Percentiles rank a stretch among this genome's conserved stretches.
Conservation (phyloP, 2,329 filamentous ascomycete species). For the Xylaria sp. region DNA sequence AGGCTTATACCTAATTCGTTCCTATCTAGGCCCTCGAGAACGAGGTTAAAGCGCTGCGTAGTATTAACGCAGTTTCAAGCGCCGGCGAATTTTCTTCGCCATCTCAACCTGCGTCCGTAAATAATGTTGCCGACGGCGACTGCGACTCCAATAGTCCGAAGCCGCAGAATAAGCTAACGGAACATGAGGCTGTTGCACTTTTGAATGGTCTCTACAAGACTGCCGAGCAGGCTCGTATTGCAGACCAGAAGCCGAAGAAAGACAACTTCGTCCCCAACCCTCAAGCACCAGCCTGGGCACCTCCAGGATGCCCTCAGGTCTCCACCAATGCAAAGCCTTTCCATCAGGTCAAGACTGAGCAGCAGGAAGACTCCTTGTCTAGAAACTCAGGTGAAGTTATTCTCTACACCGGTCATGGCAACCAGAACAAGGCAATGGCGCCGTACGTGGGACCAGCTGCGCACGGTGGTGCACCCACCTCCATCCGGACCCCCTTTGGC, state of each 20-base stretch:
- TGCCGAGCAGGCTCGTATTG: conserved; percentile 1
- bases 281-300: conserved; percentile 40
- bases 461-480: conserved; percentile 11
- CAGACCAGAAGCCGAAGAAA: conserved; percentile 8
- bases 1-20: conserved; percentile 14
- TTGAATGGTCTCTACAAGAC: conserved; percentile 14
- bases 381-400: conserved; percentile 32
- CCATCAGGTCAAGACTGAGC: neutral
- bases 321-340: neutral
- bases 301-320: conserved; percentile 2
- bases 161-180: neutral
- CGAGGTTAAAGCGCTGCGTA: conserved; percentile 31
- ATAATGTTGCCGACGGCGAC: conserved; percentile 17
- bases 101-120: conserved; percentile 19
- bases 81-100: conserved; percentile 7
- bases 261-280: conserved; percentile 40
- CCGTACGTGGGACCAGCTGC: conserved; percentile 21
- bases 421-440: conserved; percentile 24
- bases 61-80: neutral
- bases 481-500: conserved; percentile 33
- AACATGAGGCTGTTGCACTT: conserved; percentile 9
- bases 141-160: conserved; percentile 18
- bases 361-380: conserved; percentile 20
- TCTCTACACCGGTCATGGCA: conserved; percentile 32
- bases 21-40: conserved; percentile 38